phyloP scores from a whole-genome alignment of 1,139 yeast genomes.

The Yamadazyma oceani region DNA sequence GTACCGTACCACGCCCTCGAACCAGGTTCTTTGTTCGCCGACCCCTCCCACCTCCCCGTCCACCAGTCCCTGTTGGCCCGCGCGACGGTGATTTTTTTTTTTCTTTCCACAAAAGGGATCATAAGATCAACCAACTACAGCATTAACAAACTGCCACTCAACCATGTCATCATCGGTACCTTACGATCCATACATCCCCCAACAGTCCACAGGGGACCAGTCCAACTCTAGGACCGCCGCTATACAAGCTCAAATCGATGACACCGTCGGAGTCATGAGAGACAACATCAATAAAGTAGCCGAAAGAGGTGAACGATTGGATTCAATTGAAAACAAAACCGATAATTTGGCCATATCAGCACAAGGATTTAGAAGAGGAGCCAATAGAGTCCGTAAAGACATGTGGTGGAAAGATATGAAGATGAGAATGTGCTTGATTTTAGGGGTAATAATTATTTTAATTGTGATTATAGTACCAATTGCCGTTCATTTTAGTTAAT shows the following conservation, averaged over 20 bases:
- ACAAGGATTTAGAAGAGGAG: constrained; percentile 95
- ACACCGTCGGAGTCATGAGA: constrained; percentile 97
- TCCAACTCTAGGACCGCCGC: constrained; percentile 75
- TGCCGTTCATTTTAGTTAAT: constrained; percentile 75
- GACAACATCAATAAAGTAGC: constrained; percentile 96
- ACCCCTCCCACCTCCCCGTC: too few relatives aligned
- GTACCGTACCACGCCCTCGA: too few relatives aligned
- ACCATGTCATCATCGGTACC: constrained; percentile 80
- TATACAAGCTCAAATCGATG: constrained; percentile 90
- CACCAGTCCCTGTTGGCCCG: too few relatives aligned
- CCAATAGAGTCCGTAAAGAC: constrained; percentile 95
- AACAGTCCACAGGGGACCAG: constrained; percentile 53
- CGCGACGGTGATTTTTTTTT: too few relatives aligned
- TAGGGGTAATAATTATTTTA: constrained; percentile 75
- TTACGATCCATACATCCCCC: constrained; percentile 87
- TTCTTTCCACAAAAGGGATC: background rate
- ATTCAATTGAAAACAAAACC: constrained; percentile 90
- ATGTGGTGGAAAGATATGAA: constrained; percentile 99
- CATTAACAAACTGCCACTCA: constrained; percentile 5
- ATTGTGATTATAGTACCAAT: constrained; percentile 92
- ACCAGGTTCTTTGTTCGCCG: too few relatives aligned
- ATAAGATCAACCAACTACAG: constrained; percentile 1
- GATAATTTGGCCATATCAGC: constrained; percentile 93
- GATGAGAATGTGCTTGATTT: constrained; percentile 89
- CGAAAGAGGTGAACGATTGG: constrained; percentile 91